A percentile compares a stretch with the other conserved stretches of the same genome.
Conservation (phyloP, 208 protist genomes). For the Acanthamoeba castellanii region DNA sequence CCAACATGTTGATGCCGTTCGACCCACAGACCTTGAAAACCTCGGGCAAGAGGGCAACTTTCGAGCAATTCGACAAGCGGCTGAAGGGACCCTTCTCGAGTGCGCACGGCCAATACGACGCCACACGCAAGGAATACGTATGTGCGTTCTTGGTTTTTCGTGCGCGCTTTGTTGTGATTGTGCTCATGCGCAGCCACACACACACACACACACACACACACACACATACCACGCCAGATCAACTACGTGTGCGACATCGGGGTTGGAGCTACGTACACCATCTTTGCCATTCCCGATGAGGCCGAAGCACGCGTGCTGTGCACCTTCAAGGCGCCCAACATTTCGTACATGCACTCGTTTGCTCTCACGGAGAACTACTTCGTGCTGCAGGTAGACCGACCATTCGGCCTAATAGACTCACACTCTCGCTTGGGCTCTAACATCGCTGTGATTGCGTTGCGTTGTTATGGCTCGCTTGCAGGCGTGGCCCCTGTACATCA, state of each 20-base stretch:
- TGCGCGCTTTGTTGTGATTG: background rate
- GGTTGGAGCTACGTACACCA: background rate
- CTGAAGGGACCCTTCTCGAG: constrained; percentile 26
- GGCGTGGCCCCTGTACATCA: constrained; percentile 36
- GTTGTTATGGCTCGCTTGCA: background rate
- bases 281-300: constrained; percentile 7
- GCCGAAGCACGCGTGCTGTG: constrained; percentile 1
- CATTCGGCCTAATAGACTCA: background rate
- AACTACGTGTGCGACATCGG: constrained; percentile 28
- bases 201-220: too few relatives aligned
- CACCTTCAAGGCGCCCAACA: constrained; percentile 10
- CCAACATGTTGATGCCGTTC: constrained; percentile 46
- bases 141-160: background rate
- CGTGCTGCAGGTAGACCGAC: background rate
- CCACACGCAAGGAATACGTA: constrained; percentile 19
- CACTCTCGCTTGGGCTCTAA: background rate
- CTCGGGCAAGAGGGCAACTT: background rate
- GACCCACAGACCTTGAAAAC: constrained; percentile 1
- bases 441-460: background rate
- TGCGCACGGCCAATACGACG: constrained; percentile 32
- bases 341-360: constrained; percentile 50
- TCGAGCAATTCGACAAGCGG: background rate
- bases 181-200: too few relatives aligned
- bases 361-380: constrained; percentile 30
- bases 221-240: background rate